Evolutionary conservation across 2,329 filamentous ascomycete genomes (phyloP).

Genomic region (Phialocephala subalpina): DNA sequence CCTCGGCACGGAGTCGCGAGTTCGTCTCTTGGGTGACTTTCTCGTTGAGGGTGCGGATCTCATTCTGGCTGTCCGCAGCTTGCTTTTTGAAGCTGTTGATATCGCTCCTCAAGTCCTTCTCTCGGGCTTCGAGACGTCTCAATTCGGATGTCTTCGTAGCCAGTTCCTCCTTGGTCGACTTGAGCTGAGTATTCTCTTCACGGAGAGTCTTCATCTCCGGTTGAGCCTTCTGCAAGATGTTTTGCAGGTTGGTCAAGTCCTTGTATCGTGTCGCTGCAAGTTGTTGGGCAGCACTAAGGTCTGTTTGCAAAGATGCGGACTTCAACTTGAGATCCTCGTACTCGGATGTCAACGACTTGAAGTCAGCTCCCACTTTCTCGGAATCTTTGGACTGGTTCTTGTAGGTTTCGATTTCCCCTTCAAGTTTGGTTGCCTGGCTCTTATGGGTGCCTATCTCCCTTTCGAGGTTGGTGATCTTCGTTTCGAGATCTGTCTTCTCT

Average conservation of each 20-base stretch:
- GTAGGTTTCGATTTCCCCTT: conserved; percentile 51
- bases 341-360: conserved; percentile 55
- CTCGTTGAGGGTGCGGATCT: conserved; percentile 80
- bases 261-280: conserved; percentile 88
- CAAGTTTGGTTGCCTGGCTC: conserved; percentile 29
- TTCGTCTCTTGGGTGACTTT: conserved; percentile 79
- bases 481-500: conserved; percentile 72
- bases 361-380: conserved; percentile 39
- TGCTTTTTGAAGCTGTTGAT: conserved; percentile 74
- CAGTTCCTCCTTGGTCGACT: conserved; percentile 78
- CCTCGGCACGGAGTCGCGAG: conserved; percentile 77
- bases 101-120: conserved; percentile 83
- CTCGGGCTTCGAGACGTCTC: conserved; percentile 78
- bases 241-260: conserved; percentile 81
- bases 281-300: conserved; percentile 85
- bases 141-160: conserved; percentile 67
- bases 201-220: conserved; percentile 83
- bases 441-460: conserved; percentile 64
- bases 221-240: conserved; percentile 84
- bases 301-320: conserved; percentile 75
- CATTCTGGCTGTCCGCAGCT: conserved; percentile 75
- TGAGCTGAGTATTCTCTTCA: conserved; percentile 78
- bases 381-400: conserved; percentile 40
- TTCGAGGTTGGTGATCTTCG: conserved; percentile 73
- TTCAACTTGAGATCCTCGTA: conserved; percentile 75